phyloP scores from a whole-genome alignment of 768 basidiomycete genomes.

The Imleria badia region DNA sequence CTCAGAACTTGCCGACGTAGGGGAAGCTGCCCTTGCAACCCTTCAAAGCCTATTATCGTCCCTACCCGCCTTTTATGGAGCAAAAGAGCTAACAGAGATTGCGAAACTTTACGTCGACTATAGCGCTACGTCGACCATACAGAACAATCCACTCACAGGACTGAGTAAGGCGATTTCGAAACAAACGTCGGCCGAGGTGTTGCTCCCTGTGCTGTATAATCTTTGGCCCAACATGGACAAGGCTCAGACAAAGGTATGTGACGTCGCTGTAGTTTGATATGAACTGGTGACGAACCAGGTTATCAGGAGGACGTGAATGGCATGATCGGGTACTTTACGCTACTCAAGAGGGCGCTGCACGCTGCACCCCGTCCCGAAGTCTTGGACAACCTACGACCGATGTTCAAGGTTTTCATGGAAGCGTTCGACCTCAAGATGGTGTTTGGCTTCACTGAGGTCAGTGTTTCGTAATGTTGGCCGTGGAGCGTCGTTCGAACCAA shows the following conservation, averaged over 20 bases:
- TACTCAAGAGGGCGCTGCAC: conserved; percentile 65
- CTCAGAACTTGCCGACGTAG: conserved; percentile 34
- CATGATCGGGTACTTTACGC: conserved; percentile 55
- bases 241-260: conserved; percentile 38
- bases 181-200: conserved; percentile 60
- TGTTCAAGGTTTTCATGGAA: conserved; percentile 80
- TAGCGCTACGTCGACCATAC: conserved; percentile 8
- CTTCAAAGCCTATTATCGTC: conserved; percentile 69
- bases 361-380: conserved; percentile 63
- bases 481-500: neutral
- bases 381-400: conserved; percentile 58
- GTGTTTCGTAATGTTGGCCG: neutral
- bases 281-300: neutral
- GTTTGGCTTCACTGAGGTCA: conserved; percentile 32
- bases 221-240: conserved; percentile 49
- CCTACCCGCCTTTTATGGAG: conserved; percentile 83
- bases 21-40: conserved; percentile 41
- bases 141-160: conserved; percentile 32
- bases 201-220: conserved; percentile 64
- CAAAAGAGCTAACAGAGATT: conserved; percentile 55
- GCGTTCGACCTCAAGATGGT: conserved; percentile 58
- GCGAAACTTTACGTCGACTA: conserved; percentile 57
- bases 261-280: neutral
- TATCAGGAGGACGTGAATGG: conserved; percentile 26
- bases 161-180: conserved; percentile 70